These are phyloP conservation scores for Talaromyces sp. DNA, from an alignment of 2,329 filamentous ascomycete species.

Conservation along the genomic window DNA sequence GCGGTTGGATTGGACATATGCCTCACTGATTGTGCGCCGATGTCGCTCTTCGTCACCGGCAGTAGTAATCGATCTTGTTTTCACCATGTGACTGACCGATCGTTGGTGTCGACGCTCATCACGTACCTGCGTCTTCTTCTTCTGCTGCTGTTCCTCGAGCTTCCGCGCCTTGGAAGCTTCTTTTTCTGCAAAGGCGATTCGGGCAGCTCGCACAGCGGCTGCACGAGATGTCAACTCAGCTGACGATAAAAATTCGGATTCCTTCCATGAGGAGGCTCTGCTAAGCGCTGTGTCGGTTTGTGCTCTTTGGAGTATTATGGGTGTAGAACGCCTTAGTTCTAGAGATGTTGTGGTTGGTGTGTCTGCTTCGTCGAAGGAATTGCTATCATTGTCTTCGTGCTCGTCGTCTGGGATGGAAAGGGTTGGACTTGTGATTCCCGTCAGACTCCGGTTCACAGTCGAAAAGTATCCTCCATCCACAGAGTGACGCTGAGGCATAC, in stretches of 20 bases:
- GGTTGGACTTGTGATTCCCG: constrained; percentile 1
- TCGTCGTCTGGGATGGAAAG: constrained; percentile 40
- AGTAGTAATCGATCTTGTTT: constrained; percentile 19
- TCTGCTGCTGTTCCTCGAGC: constrained; percentile 50
- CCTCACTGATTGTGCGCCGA: constrained; percentile 11
- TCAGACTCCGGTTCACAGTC: constrained; percentile 9
- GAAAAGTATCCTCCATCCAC: constrained; percentile 22
- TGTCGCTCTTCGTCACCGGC: constrained; percentile 23
- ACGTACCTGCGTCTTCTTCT: constrained; percentile 46
- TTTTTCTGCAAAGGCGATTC: constrained; percentile 57
- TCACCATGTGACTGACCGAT: constrained; percentile 22
- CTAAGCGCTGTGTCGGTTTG: constrained; percentile 12
- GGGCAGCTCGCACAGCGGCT: constrained; percentile 54
- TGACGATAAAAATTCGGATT: constrained; percentile 42
- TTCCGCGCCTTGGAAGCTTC: constrained; percentile 56
- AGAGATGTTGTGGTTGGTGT: constrained; percentile 24
- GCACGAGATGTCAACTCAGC: constrained; percentile 54
- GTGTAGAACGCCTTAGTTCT: constrained; percentile 21
- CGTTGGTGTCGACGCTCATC: constrained; percentile 44
- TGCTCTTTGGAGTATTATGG: constrained; percentile 9
- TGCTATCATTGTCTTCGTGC: constrained; percentile 42
- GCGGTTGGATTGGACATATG: not conserved
- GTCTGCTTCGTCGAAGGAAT: constrained; percentile 47
- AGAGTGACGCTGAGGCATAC: constrained; percentile 50
- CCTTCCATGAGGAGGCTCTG: constrained; percentile 11